Conservation (phyloP, 345 rosid genomes). For the Linum tenue region DNA sequence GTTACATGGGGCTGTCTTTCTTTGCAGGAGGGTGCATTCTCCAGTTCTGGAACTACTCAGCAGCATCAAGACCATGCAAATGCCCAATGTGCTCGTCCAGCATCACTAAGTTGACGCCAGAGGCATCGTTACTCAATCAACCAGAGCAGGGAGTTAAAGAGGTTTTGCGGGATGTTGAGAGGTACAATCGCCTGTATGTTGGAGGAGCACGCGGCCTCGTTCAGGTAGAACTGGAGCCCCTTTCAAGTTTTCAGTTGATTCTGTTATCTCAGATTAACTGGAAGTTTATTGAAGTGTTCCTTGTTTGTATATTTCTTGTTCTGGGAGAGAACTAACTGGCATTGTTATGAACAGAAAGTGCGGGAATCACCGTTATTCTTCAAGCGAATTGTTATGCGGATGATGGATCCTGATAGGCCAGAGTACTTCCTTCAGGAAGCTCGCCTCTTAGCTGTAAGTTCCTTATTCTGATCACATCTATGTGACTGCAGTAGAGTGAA, state of each 20-base stretch:
- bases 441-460: slow-evolving; percentile 67
- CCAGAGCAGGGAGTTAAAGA: slow-evolving; percentile 42
- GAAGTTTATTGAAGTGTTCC: neutral
- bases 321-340: neutral
- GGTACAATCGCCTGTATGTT: slow-evolving; percentile 67
- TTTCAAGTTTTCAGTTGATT: neutral
- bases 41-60: slow-evolving; percentile 80
- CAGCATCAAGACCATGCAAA: slow-evolving; percentile 69
- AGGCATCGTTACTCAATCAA: slow-evolving; percentile 33
- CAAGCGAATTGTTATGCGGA: slow-evolving; percentile 49
- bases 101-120: slow-evolving; percentile 51
- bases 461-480: neutral
- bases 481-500: neutral
- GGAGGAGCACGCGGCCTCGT: slow-evolving; percentile 56
- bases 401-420: slow-evolving; percentile 76
- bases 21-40: slow-evolving; percentile 63
- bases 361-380: slow-evolving; percentile 51
- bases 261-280: neutral
- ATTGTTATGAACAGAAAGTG: slow-evolving; percentile 40
- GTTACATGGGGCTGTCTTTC: neutral
- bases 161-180: slow-evolving; percentile 46
- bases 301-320: neutral
- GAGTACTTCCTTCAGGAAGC: slow-evolving; percentile 43
- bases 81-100: slow-evolving; percentile 74
- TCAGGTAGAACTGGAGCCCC: slow-evolving; percentile 33